A percentile compares a stretch with the other conserved stretches of the same genome.
Conservation (phyloP, 768 basidiomycete species). For the Psilocybe azurescens region DNA sequence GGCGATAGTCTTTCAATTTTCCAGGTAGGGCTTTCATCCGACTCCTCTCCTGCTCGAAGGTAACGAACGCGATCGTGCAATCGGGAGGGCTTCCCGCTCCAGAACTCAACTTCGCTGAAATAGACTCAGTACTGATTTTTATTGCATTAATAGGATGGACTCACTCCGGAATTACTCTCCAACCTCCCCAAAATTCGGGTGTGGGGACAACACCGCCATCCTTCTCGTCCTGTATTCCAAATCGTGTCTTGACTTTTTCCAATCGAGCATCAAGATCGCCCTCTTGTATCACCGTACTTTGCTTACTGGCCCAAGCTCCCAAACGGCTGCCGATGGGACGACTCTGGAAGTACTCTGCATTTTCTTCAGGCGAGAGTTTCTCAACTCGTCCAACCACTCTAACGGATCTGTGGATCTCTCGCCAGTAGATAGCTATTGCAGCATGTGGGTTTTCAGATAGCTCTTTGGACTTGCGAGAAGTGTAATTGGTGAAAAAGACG, state of each 20-base stretch:
- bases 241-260: conserved; percentile 60
- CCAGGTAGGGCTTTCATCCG: conserved; percentile 66
- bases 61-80: conserved; percentile 91
- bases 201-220: conserved; percentile 63
- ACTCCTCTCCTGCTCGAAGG: conserved; percentile 52
- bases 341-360: conserved; percentile 80
- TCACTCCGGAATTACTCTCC: conserved; percentile 91
- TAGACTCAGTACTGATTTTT: conserved; percentile 14
- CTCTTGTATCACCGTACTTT: conserved; percentile 82
- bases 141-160: conserved; percentile 29
- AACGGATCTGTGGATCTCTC: conserved; percentile 79
- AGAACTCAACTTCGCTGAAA: conserved; percentile 92
- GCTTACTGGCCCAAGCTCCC: conserved; percentile 94
- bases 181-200: conserved; percentile 97
- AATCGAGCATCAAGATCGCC: conserved; percentile 69
- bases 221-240: conserved; percentile 48
- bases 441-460: conserved; percentile 79
- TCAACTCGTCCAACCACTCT: conserved; percentile 88
- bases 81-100: conserved; percentile 95
- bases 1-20: conserved; percentile 82
- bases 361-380: conserved; percentile 73
- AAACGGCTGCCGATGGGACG: conserved; percentile 85
- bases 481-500: conserved; percentile 97
- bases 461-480: conserved; percentile 89
- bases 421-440: conserved; percentile 91